Evolutionary conservation across 345 rosid species (phyloP).

Genomic region (Anastatica hierochuntica): DNA sequence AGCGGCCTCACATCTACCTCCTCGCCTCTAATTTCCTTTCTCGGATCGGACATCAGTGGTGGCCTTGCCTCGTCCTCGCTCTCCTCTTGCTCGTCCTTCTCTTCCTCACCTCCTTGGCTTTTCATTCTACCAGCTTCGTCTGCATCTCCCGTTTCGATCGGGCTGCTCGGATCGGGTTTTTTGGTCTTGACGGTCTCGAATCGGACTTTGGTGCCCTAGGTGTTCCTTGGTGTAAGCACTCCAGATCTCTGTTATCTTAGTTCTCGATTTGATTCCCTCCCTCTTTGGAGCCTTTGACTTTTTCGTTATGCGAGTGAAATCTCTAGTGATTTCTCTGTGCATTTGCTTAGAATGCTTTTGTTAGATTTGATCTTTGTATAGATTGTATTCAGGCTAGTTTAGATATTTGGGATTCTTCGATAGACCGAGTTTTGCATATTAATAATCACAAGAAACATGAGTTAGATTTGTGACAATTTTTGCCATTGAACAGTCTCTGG

Average conservation of each 20-base stretch:
- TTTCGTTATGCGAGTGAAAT: not conserved
- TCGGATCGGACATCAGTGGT: slow-evolving; percentile 38
- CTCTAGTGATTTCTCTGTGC: slow-evolving; percentile 1
- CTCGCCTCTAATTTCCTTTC: slow-evolving; percentile 37
- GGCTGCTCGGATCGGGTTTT: slow-evolving; percentile 55
- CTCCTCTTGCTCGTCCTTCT: slow-evolving; percentile 28
- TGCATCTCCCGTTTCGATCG: slow-evolving; percentile 68
- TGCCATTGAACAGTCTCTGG: too few relatives aligned
- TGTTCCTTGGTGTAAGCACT: slow-evolving; percentile 97
- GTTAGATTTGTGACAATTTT: not conserved
- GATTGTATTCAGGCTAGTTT: not conserved
- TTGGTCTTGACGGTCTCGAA: slow-evolving; percentile 66
- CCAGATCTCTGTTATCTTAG: not conserved
- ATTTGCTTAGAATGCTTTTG: not conserved
- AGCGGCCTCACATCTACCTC: slow-evolving; percentile 44
- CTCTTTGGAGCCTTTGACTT: not conserved
- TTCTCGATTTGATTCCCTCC: not conserved
- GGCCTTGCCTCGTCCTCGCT: slow-evolving; percentile 40
- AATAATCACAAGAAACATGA: not conserved
- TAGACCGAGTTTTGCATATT: too few relatives aligned
- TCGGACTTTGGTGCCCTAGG: slow-evolving; percentile 91
- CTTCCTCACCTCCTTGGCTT: slow-evolving; percentile 31
- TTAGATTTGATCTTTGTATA: slow-evolving; percentile 17
- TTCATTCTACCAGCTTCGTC: slow-evolving; percentile 48
- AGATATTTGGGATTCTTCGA: not conserved